Base-by-base conservation (phyloP, 257 asterid genomes). In the Thymus quinquecostatus region DNA sequence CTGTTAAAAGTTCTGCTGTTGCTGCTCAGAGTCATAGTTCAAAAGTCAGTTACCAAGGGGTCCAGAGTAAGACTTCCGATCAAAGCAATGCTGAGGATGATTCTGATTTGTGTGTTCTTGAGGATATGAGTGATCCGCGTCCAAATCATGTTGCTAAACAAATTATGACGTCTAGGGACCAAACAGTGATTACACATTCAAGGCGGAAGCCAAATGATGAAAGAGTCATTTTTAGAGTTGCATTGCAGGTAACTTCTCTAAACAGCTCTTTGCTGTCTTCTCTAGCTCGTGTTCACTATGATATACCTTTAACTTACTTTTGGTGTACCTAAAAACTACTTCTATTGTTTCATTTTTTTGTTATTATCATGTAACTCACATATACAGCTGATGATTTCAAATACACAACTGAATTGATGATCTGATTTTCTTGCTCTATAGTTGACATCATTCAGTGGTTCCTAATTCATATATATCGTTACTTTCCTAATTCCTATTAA, bases 101-200 rank as follows among this genome's bases (percentile, higher is more conserved):
- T 74, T 75, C 74, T 43, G 96, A 92, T 85, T 68, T 89, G 60
- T 85, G 93, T 66, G 76, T 92, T 69, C 81, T 89, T 50, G 97
- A 92, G 83, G 89, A 88, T 79, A 77, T 84, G 74, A 88, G 94
- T 80, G 89, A 80, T 49, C 92, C 96, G 4, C 75, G 41, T 21
- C 73, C 69, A 29, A 78, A 72, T 67, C 64, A 67, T 75, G 75
- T 75, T 56, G 66, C 80, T 53, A 57, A 84, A 43, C 80, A 67
- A 49, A 65, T 64, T 69, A 62, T 82, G 45, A 43, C 79, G 58
- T 74, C 85, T 40, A 86, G 83, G 36, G 77, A 65, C 73, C 86
- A 85, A 54, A 70, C 43, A 6, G 79, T 69, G 36, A 61, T 75
- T 62, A 80, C 82, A n/a, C 82, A 72, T 36, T 73, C 82, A 66